A percentile compares a stretch with the other conserved stretches of the same genome.
phyloP scores from a whole-genome alignment of 2,329 filamentous ascomycete species.

The Esteya vermicola region DNA sequence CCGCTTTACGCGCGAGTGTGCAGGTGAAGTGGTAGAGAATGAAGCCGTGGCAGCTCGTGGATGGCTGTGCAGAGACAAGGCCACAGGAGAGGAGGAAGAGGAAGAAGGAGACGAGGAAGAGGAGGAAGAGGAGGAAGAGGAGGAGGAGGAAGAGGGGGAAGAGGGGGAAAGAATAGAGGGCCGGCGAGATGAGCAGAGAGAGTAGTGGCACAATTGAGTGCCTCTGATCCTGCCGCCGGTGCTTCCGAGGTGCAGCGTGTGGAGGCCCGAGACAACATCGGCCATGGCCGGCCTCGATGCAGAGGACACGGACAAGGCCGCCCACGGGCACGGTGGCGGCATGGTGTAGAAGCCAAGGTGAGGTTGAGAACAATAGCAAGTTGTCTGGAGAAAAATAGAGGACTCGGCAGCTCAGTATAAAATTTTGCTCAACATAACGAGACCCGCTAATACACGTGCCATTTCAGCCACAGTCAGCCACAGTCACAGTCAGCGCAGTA shows the following conservation, averaged over 20 bases:
- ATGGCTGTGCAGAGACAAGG: too few relatives aligned
- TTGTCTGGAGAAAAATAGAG: not conserved
- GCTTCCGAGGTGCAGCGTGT: not conserved
- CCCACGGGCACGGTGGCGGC: constrained; percentile 1
- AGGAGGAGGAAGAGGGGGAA: too few relatives aligned
- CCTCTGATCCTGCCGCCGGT: not conserved
- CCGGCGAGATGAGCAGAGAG: not conserved
- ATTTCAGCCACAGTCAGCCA: too few relatives aligned
- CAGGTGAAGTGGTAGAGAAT: constrained; percentile 1
- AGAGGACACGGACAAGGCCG: not conserved
- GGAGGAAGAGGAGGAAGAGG: not conserved
- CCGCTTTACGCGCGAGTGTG: not conserved
- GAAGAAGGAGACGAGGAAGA: not conserved
- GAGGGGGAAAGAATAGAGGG: not conserved
- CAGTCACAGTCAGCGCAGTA: too few relatives aligned
- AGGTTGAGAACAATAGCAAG: not conserved
- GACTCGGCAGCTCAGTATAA: not conserved
- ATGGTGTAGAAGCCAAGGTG: constrained; percentile 12
- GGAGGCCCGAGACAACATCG: not conserved
- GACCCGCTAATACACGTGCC: too few relatives aligned
- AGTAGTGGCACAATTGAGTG: not conserved
- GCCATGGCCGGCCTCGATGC: not conserved
- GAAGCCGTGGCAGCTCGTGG: too few relatives aligned
- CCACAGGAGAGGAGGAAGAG: too few relatives aligned
- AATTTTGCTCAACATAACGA: too few relatives aligned